These are phyloP conservation scores for Tetradesmus obliquus DNA, from an alignment of 139 green algal genomes.

Conservation along the genomic window DNA sequence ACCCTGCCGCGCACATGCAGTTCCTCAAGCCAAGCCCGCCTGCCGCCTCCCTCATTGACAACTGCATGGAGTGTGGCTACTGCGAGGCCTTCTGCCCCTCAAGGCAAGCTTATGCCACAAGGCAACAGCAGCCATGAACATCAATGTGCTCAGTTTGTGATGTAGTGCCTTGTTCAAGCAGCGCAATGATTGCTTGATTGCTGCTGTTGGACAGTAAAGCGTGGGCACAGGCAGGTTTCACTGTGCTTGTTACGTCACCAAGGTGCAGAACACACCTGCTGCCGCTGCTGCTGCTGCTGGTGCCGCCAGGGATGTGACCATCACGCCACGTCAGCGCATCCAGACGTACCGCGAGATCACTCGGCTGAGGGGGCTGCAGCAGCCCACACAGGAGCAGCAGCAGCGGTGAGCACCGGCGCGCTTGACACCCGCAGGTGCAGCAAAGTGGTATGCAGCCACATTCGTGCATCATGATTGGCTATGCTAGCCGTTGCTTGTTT, in stretches of 20 bases:
- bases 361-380: constrained; percentile 68
- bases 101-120: neutral
- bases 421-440: neutral
- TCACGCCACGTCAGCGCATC: constrained; percentile 97
- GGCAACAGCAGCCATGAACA: too few relatives aligned
- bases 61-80: constrained; percentile 98
- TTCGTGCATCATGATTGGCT: too few relatives aligned
- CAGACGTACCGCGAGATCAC: constrained; percentile 91
- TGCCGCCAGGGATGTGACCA: constrained; percentile 79
- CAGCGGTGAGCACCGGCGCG: constrained; percentile 33
- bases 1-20: constrained; percentile 87
- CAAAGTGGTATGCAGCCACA: too few relatives aligned
- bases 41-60: constrained; percentile 81
- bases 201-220: too few relatives aligned
- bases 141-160: neutral
- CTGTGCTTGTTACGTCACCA: too few relatives aligned
- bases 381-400: constrained; percentile 66
- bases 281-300: neutral
- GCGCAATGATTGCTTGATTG: too few relatives aligned
- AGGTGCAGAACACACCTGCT: too few relatives aligned
- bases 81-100: constrained; percentile 96
- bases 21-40: constrained; percentile 89
- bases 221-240: too few relatives aligned
- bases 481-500: too few relatives aligned
- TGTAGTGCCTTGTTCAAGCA: neutral